Evolutionary conservation across 2,329 filamentous ascomycete species (phyloP), one percentile per base, ranked within the genome.

Genomic region (Fusarium torulosum): DNA sequence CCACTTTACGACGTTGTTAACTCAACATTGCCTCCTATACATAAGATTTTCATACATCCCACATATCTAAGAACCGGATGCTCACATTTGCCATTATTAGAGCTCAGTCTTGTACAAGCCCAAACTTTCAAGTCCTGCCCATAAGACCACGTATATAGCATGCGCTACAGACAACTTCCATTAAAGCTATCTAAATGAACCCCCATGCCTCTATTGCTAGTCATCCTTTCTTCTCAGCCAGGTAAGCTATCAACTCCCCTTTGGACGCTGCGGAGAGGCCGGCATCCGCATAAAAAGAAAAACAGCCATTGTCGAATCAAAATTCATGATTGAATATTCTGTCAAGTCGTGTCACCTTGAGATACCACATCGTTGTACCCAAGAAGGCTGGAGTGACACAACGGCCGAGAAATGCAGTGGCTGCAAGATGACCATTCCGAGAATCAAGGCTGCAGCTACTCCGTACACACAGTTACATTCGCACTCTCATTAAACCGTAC

Each of bases 291-390:
- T 61, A 14, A 47, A 20, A 55, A 42, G 10, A 38, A 20, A 29
- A 37, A 33, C 38, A 21, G 11, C 27, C 42, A 47, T 56, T 55
- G 49, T 58, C 59, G n/a, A 50, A 63, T 58, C 38, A 56, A 19
- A 29, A 17, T 21, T 27, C 15, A 7, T 25, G 57, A 45, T 41
- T 58, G 38, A 43, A 29, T 29, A 7, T 40, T 37, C n/a, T 13
- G 20, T 31, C 45, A 44, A 40, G 19, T 35, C 49, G 58, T 63
- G 37, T 27, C 53, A 57, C 51, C 51, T 37, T 29, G 20, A 40
- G 37, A 51, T 25, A n/a, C 44, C 44, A 45, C 31, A 49, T 41
- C n/a, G 27, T 21, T 29, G 15, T 44, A 35, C n/a, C 49, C 7
- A 27, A 13, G 38, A 43, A 46, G 49, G 40, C 19, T 35, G 20